Evolutionary conservation across 306 rosid species (phyloP), one percentile per base, ranked within the genome.

Genomic region (Fragaria nilgerrensis): DNA sequence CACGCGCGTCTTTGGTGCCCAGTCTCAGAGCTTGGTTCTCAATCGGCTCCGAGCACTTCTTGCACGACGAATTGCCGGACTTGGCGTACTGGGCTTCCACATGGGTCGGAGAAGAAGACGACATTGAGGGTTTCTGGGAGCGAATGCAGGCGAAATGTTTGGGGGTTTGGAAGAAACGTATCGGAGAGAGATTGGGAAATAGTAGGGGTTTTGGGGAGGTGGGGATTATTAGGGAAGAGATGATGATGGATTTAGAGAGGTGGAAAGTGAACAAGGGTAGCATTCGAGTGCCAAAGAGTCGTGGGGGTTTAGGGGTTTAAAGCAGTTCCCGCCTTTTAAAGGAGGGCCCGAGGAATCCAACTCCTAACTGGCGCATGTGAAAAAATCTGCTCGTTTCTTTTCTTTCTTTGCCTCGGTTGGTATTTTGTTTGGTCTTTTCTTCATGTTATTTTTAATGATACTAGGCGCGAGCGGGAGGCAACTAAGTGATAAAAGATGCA

Each of bases 41-140:
- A 25, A 93, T 93, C 47, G 64, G 7, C 49, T 84, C 9, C 48
- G 89, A 83, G 80, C 96, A 90, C 20, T 12, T 84, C 87, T 83
- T 90, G 91, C 96, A 93, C 0, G 88, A 37, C 0, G 98, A 86
- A 10, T 88, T 83, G 59, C 75, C 75, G 58, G 94, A 89, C 70
- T 93, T 85, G 9, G 98, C 98, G 48, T 89, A 93, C 82, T 85
- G 94, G 2, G 72, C 90, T 13, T 41, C 48, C 16, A 86, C 10
- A 68, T 63, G 78, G 34, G 56, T 10, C 5, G 89, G 59, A 49
- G 79, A 58, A n/a, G 89, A 83, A 29, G 83, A 39, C 29, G 90
- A 74, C 94, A 85, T 89, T 19, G 59, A n/a, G 59, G 56, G 56
- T 50, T 37, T 55, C n/a, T 32, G 43, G 72, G 65, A 23, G 79